These are phyloP conservation scores for Beauveria australis DNA, from an alignment of 2,329 filamentous ascomycete species.

Conservation along the genomic window DNA sequence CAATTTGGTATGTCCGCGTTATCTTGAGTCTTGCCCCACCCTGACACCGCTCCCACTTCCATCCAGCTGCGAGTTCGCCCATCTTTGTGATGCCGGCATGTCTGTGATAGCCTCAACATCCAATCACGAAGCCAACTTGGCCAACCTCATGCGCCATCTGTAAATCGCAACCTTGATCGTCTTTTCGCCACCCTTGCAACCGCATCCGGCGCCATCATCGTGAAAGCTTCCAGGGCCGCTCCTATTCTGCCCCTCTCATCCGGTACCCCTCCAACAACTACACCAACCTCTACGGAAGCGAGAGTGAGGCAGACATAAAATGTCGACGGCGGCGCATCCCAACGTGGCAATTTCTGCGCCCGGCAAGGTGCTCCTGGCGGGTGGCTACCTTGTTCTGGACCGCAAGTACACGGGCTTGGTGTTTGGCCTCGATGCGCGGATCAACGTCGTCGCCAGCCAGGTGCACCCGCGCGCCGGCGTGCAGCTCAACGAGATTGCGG, in stretches of 20 bases:
- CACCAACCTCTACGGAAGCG: neutral
- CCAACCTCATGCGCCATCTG: neutral
- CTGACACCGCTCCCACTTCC: neutral
- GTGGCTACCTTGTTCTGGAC: constrained; percentile 92
- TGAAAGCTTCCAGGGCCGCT: neutral
- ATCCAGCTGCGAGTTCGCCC: neutral
- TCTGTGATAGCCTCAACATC: neutral
- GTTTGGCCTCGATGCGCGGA: constrained; percentile 58
- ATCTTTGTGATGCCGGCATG: neutral
- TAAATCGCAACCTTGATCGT: neutral
- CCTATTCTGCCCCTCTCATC: neutral
- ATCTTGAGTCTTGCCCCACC: neutral
- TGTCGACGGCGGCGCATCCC: constrained; percentile 18
- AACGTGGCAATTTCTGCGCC: constrained; percentile 72
- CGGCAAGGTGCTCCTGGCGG: constrained; percentile 90
- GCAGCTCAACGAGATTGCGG: constrained; percentile 64
- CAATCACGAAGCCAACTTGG: neutral
- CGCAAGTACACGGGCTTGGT: constrained; percentile 71
- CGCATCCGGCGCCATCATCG: neutral
- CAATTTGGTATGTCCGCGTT: too few relatives aligned
- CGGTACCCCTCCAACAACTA: neutral
- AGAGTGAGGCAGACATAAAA: neutral
- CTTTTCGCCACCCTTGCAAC: neutral
- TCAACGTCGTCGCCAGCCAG: constrained; percentile 54
- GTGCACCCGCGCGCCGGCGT: constrained; percentile 55